Base-by-base conservation (phyloP, 768 basidiomycete species). In the Suillus bovinus region DNA sequence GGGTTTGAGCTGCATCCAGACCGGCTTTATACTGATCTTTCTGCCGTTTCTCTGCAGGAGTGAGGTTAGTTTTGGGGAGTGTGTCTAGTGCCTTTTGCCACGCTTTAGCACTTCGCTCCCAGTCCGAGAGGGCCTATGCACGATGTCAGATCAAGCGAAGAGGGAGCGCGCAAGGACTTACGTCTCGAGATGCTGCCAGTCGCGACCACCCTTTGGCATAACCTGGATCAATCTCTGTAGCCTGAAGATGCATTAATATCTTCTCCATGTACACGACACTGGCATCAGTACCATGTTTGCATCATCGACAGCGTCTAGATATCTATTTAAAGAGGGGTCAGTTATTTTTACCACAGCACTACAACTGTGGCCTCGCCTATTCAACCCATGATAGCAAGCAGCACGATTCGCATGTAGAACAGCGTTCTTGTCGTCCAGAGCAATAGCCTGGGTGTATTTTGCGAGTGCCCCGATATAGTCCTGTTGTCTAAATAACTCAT, bases 361-460 rank as follows among this genome's bases (percentile, higher is more conserved):
- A 27, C 3, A 22, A 44, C 46, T 47, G 46, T 24, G 17, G 29
- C 20, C 59, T 39, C 41, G 79, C 80, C 71, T 73, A 59, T 78
- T 76, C 69, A 80, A 64, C 0, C 68, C 69, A 41, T 79, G 63
- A 47, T 68, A 68, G 58, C 75, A 75, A 17, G 80, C 81, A 7
- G 81, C 79, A 16, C 81, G 77, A 66, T 83, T 83, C 22, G 77
- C 74, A 64, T 77, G 80, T 20, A 82, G 68, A 10, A 83, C 67
- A 1, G 80, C 77, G 66, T 80, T 80, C 22, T 68, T 66, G 13
- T 72, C 72, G 49, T 78, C 74, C 57, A 72, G 67, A 47, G 71
- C 69, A 66, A 83, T 80, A 16, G 81, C 81, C 59, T 77, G 72
- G 3, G 77, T 71, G 64, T 81, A 83, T 59, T 80, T 81, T 13